A percentile compares a stretch with the other conserved stretches of the same genome.
phyloP scores from a whole-genome alignment of 202 grass and related monocot genomes.

The Zoysia matrella region DNA sequence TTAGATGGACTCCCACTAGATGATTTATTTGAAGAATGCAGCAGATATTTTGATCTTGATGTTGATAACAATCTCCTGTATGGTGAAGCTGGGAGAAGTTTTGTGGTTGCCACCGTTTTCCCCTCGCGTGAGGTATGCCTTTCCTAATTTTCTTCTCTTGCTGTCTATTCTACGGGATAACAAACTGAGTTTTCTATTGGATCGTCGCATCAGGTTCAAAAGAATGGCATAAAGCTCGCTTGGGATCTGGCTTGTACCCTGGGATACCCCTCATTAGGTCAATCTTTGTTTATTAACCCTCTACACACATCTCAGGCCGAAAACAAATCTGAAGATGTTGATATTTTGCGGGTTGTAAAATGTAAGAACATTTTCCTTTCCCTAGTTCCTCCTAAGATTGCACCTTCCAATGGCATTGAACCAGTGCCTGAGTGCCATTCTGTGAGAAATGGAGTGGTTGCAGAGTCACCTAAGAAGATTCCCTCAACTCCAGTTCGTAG shows the following conservation, averaged over 20 bases:
- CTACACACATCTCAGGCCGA: slow-evolving; percentile 40
- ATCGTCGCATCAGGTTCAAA: slow-evolving; percentile 63
- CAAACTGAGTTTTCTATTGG: slow-evolving; percentile 11
- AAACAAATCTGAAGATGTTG: slow-evolving; percentile 30
- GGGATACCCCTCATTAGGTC: slow-evolving; percentile 59
- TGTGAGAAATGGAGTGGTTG: slow-evolving; percentile 36
- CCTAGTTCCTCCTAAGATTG: slow-evolving; percentile 52
- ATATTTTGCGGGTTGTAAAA: slow-evolving; percentile 45
- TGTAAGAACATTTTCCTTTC: slow-evolving; percentile 74
- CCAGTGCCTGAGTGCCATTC: background rate
- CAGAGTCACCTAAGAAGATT: slow-evolving; percentile 53
- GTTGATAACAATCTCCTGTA: slow-evolving; percentile 43
- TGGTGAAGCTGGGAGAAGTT: slow-evolving; percentile 62
- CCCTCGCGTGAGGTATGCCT: slow-evolving; percentile 61
- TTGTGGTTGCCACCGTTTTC: slow-evolving; percentile 74
- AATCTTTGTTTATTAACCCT: slow-evolving; percentile 61
- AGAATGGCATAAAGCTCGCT: slow-evolving; percentile 77
- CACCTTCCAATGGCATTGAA: slow-evolving; percentile 30
- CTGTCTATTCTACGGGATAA: slow-evolving; percentile 1
- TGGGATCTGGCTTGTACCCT: slow-evolving; percentile 84
- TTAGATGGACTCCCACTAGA: slow-evolving; percentile 49
- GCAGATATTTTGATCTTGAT: slow-evolving; percentile 59
- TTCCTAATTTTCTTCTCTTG: background rate
- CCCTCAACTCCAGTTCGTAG: slow-evolving; percentile 41
- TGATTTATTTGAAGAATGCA: slow-evolving; percentile 59